These are phyloP conservation scores for Simplicillium sp. DNA, from an alignment of 2,329 filamentous ascomycete genomes.

Conservation along the genomic window DNA sequence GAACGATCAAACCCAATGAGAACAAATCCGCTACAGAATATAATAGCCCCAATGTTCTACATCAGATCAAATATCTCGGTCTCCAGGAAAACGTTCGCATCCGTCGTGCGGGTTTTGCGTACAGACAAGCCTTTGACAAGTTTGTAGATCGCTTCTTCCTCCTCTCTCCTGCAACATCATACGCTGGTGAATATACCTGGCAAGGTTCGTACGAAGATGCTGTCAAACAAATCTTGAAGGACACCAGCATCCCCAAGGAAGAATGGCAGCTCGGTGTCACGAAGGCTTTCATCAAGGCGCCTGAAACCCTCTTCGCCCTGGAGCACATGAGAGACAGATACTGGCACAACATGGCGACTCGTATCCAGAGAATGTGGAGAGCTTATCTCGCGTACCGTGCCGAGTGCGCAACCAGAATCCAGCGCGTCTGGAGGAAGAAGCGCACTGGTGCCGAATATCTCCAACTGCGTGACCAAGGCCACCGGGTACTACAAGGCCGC, in stretches of 20 bases:
- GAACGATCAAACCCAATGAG: conserved; percentile 98
- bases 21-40: conserved; percentile 95
- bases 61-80: conserved; percentile 98
- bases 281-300: conserved; percentile 97
- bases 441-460: conserved; percentile 83
- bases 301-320: conserved; percentile 90
- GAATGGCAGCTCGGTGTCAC: conserved; percentile 96
- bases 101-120: conserved; percentile 90
- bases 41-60: conserved; percentile 82
- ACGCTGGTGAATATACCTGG: conserved; percentile 97
- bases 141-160: conserved; percentile 97
- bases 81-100: conserved; percentile 99
- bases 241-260: conserved; percentile 88
- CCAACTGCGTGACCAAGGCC: conserved; percentile 79
- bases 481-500: conserved; percentile 68
- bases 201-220: conserved; percentile 79
- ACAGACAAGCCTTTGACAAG: conserved; percentile 94
- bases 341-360: conserved; percentile 99
- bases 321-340: conserved; percentile 97
- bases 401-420: conserved; percentile 88
- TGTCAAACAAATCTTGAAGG: conserved; percentile 86
- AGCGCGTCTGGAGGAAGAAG: conserved; percentile 91
- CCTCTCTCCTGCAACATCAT: conserved; percentile 86
- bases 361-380: conserved; percentile 94
- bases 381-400: conserved; percentile 88